phyloP scores from a whole-genome alignment of 2,329 filamentous ascomycete genomes.

The Penicillium sumatraense region DNA sequence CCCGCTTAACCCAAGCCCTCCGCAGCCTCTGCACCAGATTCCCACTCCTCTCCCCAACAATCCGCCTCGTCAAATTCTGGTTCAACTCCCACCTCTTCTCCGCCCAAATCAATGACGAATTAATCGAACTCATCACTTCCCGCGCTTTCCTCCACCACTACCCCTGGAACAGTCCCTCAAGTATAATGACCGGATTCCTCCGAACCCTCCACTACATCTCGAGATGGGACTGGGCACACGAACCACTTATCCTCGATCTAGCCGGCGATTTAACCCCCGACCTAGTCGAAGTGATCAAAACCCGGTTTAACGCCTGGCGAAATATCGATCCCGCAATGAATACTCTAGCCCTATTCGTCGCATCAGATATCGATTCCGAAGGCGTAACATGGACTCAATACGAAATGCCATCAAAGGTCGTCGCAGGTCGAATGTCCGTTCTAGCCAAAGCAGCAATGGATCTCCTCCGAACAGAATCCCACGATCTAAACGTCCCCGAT shows the following conservation, averaged over 20 bases:
- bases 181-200: constrained; percentile 77
- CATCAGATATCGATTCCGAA: constrained; percentile 75
- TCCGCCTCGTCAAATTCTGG: constrained; percentile 88
- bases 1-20: constrained; percentile 81
- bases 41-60: constrained; percentile 77
- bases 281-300: constrained; percentile 67
- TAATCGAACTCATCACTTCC: constrained; percentile 81
- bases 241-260: constrained; percentile 80
- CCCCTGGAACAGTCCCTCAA: constrained; percentile 79
- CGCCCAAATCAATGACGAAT: constrained; percentile 74
- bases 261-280: constrained; percentile 63
- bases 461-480: constrained; percentile 59
- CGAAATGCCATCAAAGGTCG: constrained; percentile 73
- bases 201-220: constrained; percentile 79
- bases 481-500: constrained; percentile 58
- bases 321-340: constrained; percentile 90
- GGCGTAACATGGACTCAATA: constrained; percentile 81
- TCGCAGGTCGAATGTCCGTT: constrained; percentile 80
- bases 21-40: constrained; percentile 80
- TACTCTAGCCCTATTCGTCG: constrained; percentile 77
- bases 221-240: constrained; percentile 87
- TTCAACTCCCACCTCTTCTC: constrained; percentile 81
- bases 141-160: constrained; percentile 79
- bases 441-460: constrained; percentile 77
- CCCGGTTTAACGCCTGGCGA: constrained; percentile 80